Percentiles rank a stretch among this genome's conserved stretches.
Conservation (phyloP, 2,329 filamentous ascomycete genomes). For the Drechslerella dactyloides region DNA sequence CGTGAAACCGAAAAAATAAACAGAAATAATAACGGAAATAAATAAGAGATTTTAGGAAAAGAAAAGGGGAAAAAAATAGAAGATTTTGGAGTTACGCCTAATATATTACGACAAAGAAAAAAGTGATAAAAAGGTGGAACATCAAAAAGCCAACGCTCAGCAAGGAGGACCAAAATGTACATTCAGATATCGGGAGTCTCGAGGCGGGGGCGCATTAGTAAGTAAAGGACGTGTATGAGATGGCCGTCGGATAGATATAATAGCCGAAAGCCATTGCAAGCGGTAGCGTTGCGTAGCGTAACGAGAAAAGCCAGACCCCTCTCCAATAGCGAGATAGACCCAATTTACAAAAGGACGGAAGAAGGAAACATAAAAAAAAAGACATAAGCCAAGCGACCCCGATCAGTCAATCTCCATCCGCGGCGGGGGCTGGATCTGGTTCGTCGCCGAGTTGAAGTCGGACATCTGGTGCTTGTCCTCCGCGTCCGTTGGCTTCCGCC, state of each 20-base stretch:
- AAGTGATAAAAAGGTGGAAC: not conserved
- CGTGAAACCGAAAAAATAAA: too few species aligned
- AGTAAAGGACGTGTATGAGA: not conserved
- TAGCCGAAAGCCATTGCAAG: not conserved
- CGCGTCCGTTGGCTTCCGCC: slow-evolving; percentile 62
- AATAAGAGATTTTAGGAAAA: not conserved
- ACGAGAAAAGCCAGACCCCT: not conserved
- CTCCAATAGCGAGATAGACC: not conserved
- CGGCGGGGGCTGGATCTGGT: slow-evolving; percentile 59
- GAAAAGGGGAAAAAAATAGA: not conserved
- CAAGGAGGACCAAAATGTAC: not conserved
- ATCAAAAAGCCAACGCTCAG: not conserved
- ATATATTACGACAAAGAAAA: not conserved
- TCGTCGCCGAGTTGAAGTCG: slow-evolving; percentile 61
- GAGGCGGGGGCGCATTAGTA: not conserved
- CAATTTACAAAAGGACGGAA: not conserved
- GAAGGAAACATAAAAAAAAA: slow-evolving; percentile 17
- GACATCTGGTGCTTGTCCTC: slow-evolving; percentile 63
- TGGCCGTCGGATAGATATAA: not conserved
- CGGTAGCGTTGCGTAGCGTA: too few species aligned
- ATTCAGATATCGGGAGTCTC: not conserved
- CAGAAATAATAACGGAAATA: too few species aligned
- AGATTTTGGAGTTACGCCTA: not conserved
- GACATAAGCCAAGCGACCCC: slow-evolving; percentile 16
- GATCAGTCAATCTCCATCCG: slow-evolving; percentile 63